Evolutionary conservation across 2,329 filamentous ascomycete genomes (phyloP).

Genomic region (Botrytis squamosa): DNA sequence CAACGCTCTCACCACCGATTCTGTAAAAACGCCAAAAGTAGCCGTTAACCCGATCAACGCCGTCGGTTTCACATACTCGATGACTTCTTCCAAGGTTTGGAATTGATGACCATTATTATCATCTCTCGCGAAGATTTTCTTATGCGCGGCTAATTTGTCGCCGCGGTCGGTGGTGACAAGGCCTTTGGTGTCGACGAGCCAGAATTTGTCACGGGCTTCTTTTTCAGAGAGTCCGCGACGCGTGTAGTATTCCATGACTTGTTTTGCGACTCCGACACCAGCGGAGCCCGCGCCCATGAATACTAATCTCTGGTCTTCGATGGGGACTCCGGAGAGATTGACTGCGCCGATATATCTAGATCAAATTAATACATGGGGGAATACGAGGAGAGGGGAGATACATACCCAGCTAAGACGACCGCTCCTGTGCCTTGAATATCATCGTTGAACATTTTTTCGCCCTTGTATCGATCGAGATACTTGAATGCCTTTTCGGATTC

Average conservation of each 20-base stretch:
- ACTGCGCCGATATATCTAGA: slow-evolving; percentile 66
- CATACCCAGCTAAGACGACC: slow-evolving; percentile 81
- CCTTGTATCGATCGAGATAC: slow-evolving; percentile 84
- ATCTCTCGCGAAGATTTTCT: slow-evolving; percentile 66
- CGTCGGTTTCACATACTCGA: slow-evolving; percentile 92
- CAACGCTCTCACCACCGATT: slow-evolving; percentile 73
- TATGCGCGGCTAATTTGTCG: slow-evolving; percentile 90
- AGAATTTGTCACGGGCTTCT: slow-evolving; percentile 88
- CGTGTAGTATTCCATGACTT: slow-evolving; percentile 96
- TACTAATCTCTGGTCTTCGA: slow-evolving; percentile 88
- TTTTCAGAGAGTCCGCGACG: slow-evolving; percentile 86
- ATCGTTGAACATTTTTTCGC: slow-evolving; percentile 98
- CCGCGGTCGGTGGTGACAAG: slow-evolving; percentile 91
- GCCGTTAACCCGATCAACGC: slow-evolving; percentile 93
- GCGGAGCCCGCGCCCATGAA: slow-evolving; percentile 96
- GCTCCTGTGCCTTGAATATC: slow-evolving; percentile 97
- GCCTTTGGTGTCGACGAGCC: slow-evolving; percentile 95
- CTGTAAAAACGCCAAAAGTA: slow-evolving; percentile 91
- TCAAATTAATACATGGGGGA: background rate
- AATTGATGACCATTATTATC: slow-evolving; percentile 68
- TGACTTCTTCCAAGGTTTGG: slow-evolving; percentile 82
- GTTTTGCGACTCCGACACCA: slow-evolving; percentile 95
- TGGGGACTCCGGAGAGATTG: slow-evolving; percentile 78
- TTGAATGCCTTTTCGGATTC: slow-evolving; percentile 91
- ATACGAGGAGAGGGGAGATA: background rate